These are phyloP conservation scores for Medicago ruthenica DNA, from an alignment of 306 rosid genomes.

Conservation along the genomic window DNA sequence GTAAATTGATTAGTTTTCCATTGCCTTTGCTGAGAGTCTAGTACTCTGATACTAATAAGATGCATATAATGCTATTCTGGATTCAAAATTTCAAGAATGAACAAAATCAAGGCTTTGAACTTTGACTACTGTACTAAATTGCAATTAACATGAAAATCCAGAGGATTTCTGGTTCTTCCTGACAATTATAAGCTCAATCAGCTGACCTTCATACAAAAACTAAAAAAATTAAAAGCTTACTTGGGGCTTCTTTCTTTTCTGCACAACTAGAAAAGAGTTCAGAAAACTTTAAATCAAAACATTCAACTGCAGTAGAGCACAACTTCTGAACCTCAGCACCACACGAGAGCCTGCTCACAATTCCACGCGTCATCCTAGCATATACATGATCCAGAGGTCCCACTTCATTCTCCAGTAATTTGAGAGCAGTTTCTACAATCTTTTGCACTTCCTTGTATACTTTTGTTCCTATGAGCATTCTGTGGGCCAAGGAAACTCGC, in stretches of 20 bases:
- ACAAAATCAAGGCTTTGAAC: slow-evolving; percentile 4
- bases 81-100: slow-evolving; percentile 27
- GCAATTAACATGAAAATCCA: slow-evolving; percentile 16
- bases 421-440: slow-evolving; percentile 66
- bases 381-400: slow-evolving; percentile 81
- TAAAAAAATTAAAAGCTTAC: slow-evolving; percentile 56
- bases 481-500: slow-evolving; percentile 71
- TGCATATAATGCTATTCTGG: slow-evolving; percentile 31
- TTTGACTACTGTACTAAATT: background rate
- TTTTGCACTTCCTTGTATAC: slow-evolving; percentile 59
- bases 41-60: background rate
- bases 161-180: slow-evolving; percentile 8
- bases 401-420: slow-evolving; percentile 67
- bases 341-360: slow-evolving; percentile 88
- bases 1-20: slow-evolving; percentile 4
- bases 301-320: slow-evolving; percentile 74
- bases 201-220: slow-evolving; percentile 14
- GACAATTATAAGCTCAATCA: slow-evolving; percentile 24
- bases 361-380: slow-evolving; percentile 74
- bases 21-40: slow-evolving; percentile 21
- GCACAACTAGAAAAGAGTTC: slow-evolving; percentile 35
- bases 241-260: slow-evolving; percentile 55
- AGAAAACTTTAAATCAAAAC: slow-evolving; percentile 64
- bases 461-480: slow-evolving; percentile 71
- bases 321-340: slow-evolving; percentile 88